A percentile compares a stretch with the other conserved stretches of the same genome.
Evolutionary conservation across 2,329 filamentous ascomycete species (phyloP).

Genomic region (Phyllosticta citrichinensis): DNA sequence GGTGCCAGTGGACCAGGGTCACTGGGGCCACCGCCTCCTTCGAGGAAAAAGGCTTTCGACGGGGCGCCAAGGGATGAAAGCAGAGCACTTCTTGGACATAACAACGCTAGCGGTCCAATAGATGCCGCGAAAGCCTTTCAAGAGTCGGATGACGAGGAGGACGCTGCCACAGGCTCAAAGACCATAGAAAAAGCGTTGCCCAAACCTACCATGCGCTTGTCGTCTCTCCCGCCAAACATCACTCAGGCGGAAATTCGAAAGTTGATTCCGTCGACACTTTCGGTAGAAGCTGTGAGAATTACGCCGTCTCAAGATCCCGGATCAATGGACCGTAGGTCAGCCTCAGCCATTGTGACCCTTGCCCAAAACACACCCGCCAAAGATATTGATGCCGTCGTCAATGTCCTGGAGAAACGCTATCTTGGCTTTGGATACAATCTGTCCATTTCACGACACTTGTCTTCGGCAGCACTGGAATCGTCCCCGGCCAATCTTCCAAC

Average conservation of each 20-base stretch:
- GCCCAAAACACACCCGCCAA: conserved; percentile 70
- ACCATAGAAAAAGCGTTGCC: conserved; percentile 38
- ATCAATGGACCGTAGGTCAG: conserved; percentile 56
- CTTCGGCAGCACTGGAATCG: conserved; percentile 57
- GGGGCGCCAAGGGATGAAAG: conserved; percentile 21
- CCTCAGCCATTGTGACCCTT: conserved; percentile 70
- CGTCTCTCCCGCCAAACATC: conserved; percentile 43
- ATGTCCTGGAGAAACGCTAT: conserved; percentile 69
- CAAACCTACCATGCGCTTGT: conserved; percentile 46
- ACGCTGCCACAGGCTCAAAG: conserved; percentile 29
- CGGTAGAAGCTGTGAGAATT: conserved; percentile 65
- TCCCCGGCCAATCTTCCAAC: conserved; percentile 38
- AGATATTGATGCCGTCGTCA: conserved; percentile 74
- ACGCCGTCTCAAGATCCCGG: conserved; percentile 45
- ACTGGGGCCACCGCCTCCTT: conserved; percentile 34
- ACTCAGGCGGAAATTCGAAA: conserved; percentile 41
- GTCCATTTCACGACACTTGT: conserved; percentile 70
- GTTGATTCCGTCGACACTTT: conserved; percentile 44
- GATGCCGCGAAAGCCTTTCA: conserved; percentile 32
- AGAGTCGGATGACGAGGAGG: conserved; percentile 33
- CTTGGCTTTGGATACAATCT: conserved; percentile 77
- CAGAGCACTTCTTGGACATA: conserved; percentile 19
- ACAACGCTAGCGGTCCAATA: conserved; percentile 23
- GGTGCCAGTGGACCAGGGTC: conserved; percentile 41
- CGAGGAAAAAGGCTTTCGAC: conserved; percentile 36